phyloP scores from a whole-genome alignment of 2,329 filamentous ascomycete genomes.

The Neurospora crassa region DNA sequence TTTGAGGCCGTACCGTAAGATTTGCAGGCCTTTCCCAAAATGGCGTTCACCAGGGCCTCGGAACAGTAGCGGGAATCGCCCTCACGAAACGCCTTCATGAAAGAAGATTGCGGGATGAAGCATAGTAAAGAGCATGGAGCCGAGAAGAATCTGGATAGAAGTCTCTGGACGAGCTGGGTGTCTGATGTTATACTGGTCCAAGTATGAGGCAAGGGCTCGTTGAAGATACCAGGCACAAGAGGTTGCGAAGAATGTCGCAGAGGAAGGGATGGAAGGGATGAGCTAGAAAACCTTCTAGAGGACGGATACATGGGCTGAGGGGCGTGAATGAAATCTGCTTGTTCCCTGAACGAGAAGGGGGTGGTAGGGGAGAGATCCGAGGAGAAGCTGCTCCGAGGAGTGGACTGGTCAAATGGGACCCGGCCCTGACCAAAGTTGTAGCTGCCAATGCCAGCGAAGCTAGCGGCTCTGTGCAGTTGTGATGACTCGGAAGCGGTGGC shows the following conservation, averaged over 20 bases:
- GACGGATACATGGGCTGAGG: neutral
- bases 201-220: conserved; percentile 5
- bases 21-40: conserved; percentile 14
- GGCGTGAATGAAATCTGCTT: neutral
- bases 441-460: conserved; percentile 3
- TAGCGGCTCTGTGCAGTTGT: neutral
- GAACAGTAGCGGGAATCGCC: conserved; percentile 15
- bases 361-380: conserved; percentile 2
- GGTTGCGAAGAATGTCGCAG: too few relatives aligned
- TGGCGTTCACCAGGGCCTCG: conserved; percentile 15
- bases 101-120: conserved; percentile 12
- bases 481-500: conserved; percentile 1
- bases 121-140: conserved; percentile 10
- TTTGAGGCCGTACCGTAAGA: conserved; percentile 7
- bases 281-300: neutral
- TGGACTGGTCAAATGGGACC: neutral
- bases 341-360: conserved; percentile 1
- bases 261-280: neutral
- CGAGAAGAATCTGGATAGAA: conserved; percentile 13
- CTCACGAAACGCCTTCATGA: conserved; percentile 13
- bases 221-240: neutral
- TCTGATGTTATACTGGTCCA: conserved; percentile 17
- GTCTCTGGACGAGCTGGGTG: conserved; percentile 10
- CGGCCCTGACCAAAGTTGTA: neutral
- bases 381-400: conserved; percentile 6